Evolutionary conservation across 2,329 filamentous ascomycete species (phyloP), one percentile per base, ranked within the genome.

Genomic region (Talaromyces atroroseus): DNA sequence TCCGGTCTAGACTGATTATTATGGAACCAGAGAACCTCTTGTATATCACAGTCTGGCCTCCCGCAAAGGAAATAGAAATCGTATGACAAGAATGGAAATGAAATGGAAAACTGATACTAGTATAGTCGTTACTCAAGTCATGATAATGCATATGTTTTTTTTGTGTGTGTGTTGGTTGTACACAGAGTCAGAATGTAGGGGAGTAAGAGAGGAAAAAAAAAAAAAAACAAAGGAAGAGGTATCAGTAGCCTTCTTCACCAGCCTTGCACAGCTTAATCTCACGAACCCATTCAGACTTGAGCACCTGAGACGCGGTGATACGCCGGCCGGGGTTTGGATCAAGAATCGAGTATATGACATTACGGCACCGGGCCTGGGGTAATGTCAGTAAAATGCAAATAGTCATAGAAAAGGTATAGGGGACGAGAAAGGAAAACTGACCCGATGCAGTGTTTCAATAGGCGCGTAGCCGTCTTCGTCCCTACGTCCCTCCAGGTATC

Each of bases 211-310:
- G 38, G 44, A 51, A 21, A 29, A 57, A 58, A 29, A 34, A 42
- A 49, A 44, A n/a, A 46, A 40, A 34, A 42, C 49, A 44, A 21
- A 49, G 26, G 48, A 54, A 56, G 34, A 53, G 53, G 54, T 54
- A 65, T 73, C 64, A 96, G 66, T 95, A 86, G 57, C 94, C 94
- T 80, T 97, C 92, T 75, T 97, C 90, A 64, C 92, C 94, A 59
- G 94, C 92, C 75, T 92, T 94, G 79, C 94, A 99, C 57, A 97
- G 82, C 76, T 92, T 95, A 74, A 97, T 96, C 74, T 96, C 92
- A 64, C 94, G 89, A 64, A 94, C 91, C 94, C 94, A 99, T 78
- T 99, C 94, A 4, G 92, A 97, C 75, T 96, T 96, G 67, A 99
- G 84, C 57, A 97, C 90, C 76, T 99, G 94, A 42, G 92, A 92